Base-by-base conservation (phyloP, 768 basidiomycete species). In the Tephrocybe sp. region DNA sequence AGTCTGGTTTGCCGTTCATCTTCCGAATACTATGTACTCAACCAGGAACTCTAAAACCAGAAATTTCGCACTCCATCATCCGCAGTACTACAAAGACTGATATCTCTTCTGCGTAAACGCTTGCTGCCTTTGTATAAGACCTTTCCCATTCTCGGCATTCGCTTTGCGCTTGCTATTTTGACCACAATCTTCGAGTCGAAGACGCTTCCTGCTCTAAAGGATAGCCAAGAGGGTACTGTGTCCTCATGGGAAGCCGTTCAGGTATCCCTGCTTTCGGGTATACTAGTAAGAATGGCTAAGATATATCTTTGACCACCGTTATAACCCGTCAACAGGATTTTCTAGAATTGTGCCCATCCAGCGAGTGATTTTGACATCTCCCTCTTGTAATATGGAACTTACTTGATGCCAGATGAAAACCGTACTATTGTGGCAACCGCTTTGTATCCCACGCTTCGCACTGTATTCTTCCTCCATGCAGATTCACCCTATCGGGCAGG, bases 181-280 rank as follows among this genome's bases (percentile, higher is more conserved):
- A 62, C 59, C 11, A 58, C 59, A 4, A 67, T 82, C 2, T 68
- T 74, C 26, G 54, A 69, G 34, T 67, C 69, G 17, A 77, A 73
- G 46, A 56, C 78, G 20, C 51, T 64, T 14, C 54, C 68, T n/a
- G 55, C 64, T 26, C 39, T 63, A 26, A 55, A 58, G 38, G 12
- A 40, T 10, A 47, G 47, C 26, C 58, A 69, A 39, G 54, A 59
- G 14, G 28, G 32, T 36, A 37, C 11, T 8, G 62, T 49, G 18
- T 48, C 50, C 7, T 21, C 61, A 2, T 85, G 83, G 82, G 79
- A 82, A 62, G 54, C 50, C 11, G 65, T 76, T 10, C 72, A 76
- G 28, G 58, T 72, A 24, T 68, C 75, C 9, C 53, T 84, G n/a
- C 58, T 86, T 18, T 79, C 83, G 3, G 82, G 84, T 3, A 54